Base-by-base conservation (phyloP, 805 yeast genomes). In the Lachancea sp. region DNA sequence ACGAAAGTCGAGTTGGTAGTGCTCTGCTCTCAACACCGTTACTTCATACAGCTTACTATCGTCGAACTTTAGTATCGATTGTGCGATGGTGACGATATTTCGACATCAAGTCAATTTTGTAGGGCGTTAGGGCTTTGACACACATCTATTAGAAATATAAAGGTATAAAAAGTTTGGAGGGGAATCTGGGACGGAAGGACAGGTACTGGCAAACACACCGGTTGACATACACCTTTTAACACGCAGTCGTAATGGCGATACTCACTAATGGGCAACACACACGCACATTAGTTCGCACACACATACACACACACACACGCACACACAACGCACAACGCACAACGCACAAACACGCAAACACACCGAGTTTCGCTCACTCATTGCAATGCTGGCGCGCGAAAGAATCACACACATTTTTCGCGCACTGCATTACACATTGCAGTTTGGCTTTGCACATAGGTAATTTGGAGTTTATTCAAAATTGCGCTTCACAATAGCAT, bases 401-500 rank as follows among this genome's bases (percentile, higher is more conserved):
- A 10, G 16, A 11, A 22, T 46, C 20, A 42, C 34, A 44, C 38
- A 35, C 38, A 36, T 36, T 22, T 22, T 22, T 8, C 25, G 25
- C 25, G 25, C 25, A 22, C 4, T 4, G 25, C 25, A 22, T 22
- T 22, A 22, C 25, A 22, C 4, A 22, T 22, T 8, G 8, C 25
- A 22, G 8, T 22, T 22, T 22, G 25, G 8, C 8, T 22, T 33
- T 33, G 25, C 34, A 19, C 29, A 25, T 12, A 30, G 40, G 39
- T 36, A 31, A 45, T 32, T 20, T 35, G 31, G 20, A 29, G 12
- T 33, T 9, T 36, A 29, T 17, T 17, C 27, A 16, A 17, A 13
- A 16, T 11, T 16, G 20, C 36, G 12, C 15, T 45, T 65, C 65
- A 73, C 55, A 73, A 60, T 52, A 74, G 50, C 59, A 77, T 62